Conservation (phyloP, 2,329 filamentous ascomycete genomes). For the Trichoderma gracile region DNA sequence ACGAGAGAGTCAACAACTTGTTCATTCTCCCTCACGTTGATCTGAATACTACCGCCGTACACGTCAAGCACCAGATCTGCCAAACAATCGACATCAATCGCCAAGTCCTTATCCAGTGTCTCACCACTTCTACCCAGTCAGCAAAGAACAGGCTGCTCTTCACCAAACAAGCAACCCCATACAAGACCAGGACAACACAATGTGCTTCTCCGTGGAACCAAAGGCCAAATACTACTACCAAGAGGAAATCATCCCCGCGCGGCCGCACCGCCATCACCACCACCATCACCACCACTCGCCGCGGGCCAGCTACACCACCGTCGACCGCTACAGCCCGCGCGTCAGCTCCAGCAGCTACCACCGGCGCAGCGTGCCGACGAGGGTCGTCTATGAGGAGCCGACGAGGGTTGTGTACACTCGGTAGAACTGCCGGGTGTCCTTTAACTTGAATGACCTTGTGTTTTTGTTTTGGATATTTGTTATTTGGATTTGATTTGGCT, state of each 20-base stretch:
- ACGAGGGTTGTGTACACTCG: constrained; percentile 38
- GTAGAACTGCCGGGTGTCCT: constrained; percentile 32
- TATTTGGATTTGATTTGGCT: not conserved
- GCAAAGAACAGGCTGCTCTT: no score
- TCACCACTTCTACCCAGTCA: no score
- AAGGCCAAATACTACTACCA: constrained; percentile 56
- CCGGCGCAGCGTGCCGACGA: constrained; percentile 19
- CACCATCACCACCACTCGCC: constrained; percentile 42
- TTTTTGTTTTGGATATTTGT: not conserved
- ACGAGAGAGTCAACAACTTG: not conserved
- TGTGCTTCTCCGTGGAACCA: constrained; percentile 53
- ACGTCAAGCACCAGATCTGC: no score
- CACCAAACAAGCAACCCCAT: no score
- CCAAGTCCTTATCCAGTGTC: no score
- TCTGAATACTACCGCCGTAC: not conserved
- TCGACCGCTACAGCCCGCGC: constrained; percentile 43
- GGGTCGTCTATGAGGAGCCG: constrained; percentile 46
- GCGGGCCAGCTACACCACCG: constrained; percentile 47
- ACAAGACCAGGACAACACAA: not conserved
- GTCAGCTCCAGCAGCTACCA: constrained; percentile 38
- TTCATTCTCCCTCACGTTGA: not conserved
- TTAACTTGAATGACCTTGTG: not conserved
- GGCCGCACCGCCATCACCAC: constrained; percentile 41
- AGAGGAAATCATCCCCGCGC: constrained; percentile 53
- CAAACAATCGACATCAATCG: no score